phyloP scores from a whole-genome alignment of 306 rosid genomes.

The Vigna unguiculata region DNA sequence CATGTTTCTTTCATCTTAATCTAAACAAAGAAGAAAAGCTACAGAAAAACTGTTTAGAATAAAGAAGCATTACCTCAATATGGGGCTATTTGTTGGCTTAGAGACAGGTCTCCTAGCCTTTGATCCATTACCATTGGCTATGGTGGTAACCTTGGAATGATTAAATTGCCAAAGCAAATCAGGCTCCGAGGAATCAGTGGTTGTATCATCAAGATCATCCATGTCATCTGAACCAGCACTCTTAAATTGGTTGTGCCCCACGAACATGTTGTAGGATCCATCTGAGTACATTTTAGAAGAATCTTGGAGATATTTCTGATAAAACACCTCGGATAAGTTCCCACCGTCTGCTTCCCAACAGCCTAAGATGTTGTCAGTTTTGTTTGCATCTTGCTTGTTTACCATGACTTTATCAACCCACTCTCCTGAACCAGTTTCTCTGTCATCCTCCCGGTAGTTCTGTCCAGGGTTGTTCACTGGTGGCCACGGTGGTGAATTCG shows the following conservation, averaged over 20 bases:
- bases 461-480: constrained; percentile 72
- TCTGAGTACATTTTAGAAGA: constrained; percentile 73
- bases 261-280: constrained; percentile 68
- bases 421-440: constrained; percentile 70
- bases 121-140: constrained; percentile 63
- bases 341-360: constrained; percentile 83
- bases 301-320: constrained; percentile 89
- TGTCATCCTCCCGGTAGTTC: constrained; percentile 75
- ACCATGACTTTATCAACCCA: constrained; percentile 99
- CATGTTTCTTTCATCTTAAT: constrained; percentile 7
- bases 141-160: constrained; percentile 64
- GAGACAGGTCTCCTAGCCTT: constrained; percentile 57
- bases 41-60: background rate
- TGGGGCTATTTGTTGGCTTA: constrained; percentile 68
- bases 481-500: constrained; percentile 93
- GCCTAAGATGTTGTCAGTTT: constrained; percentile 62
- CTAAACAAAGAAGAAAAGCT: too few species aligned
- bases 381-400: constrained; percentile 80
- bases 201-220: constrained; percentile 90
- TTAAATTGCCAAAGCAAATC: constrained; percentile 95
- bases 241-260: constrained; percentile 66
- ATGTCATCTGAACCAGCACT: constrained; percentile 69
- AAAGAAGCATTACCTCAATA: constrained; percentile 63
- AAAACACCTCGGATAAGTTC: constrained; percentile 66
- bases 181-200: constrained; percentile 93